These are phyloP conservation scores for Vitis cinerea DNA, from an alignment of 164 flowering plant species.

Conservation along the genomic window DNA sequence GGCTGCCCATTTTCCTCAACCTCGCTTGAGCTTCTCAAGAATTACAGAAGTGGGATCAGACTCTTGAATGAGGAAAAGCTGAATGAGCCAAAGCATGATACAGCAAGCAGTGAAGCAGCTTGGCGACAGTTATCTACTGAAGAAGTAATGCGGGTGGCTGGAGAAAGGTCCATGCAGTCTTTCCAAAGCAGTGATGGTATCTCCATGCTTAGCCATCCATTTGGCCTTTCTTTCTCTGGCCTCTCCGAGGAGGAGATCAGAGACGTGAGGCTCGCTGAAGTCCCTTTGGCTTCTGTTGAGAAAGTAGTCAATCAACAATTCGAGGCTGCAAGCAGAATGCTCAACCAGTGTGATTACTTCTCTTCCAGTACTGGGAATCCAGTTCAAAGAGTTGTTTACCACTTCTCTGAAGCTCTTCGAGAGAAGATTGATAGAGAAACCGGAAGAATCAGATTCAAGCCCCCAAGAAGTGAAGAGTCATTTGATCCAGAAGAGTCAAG, in stretches of 20 bases:
- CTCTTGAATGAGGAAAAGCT: slow-evolving; percentile 20
- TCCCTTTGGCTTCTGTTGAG: slow-evolving; percentile 57
- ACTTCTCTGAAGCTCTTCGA: slow-evolving; percentile 50
- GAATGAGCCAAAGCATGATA: slow-evolving; percentile 7
- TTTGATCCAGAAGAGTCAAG: slow-evolving; percentile 22
- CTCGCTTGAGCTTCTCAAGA: slow-evolving; percentile 34
- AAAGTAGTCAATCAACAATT: slow-evolving; percentile 45
- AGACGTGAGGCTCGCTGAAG: slow-evolving; percentile 43
- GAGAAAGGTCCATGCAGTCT: slow-evolving; percentile 36
- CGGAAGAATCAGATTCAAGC: slow-evolving; percentile 24
- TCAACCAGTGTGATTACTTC: slow-evolving; percentile 33
- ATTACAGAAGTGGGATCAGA: slow-evolving; percentile 23
- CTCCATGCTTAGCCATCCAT: slow-evolving; percentile 26
- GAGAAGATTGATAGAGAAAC: slow-evolving; percentile 52
- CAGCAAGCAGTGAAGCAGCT: not conserved
- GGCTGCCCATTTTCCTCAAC: slow-evolving; percentile 11
- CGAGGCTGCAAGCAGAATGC: slow-evolving; percentile 38
- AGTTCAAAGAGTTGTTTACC: slow-evolving; percentile 47
- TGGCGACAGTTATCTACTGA: slow-evolving; percentile 29
- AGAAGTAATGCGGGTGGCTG: slow-evolving; percentile 49
- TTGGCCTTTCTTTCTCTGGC: slow-evolving; percentile 22
- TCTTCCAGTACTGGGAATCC: slow-evolving; percentile 43
- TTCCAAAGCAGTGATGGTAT: slow-evolving; percentile 8
- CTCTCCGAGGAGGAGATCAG: slow-evolving; percentile 36
- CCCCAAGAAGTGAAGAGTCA: slow-evolving; percentile 1